These are phyloP conservation scores for Clohesyomyces aquaticus DNA, from an alignment of 495 filamentous ascomycete species.

Conservation along the genomic window DNA sequence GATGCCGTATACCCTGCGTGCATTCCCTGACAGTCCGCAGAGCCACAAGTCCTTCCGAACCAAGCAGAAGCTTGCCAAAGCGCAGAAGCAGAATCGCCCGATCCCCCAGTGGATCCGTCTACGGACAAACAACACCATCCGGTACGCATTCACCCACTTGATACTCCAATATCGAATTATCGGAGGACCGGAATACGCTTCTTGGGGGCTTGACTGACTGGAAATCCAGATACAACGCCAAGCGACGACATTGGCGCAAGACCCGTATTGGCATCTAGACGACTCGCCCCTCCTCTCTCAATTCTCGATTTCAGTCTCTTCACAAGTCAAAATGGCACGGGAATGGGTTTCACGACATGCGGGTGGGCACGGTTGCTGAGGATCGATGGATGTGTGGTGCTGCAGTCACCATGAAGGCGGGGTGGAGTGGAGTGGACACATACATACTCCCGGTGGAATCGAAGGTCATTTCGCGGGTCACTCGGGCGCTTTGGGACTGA, in stretches of 20 bases:
- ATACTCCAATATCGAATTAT: not conserved
- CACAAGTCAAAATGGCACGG: constrained; percentile 27
- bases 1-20: too few relatives aligned
- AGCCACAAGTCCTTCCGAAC: constrained; percentile 99
- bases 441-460: not conserved
- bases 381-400: not conserved
- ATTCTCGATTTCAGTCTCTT: constrained; percentile 31
- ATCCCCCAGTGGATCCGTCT: constrained; percentile 99
- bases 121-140: constrained; percentile 96
- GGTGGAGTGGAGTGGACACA: constrained; percentile 4
- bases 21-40: constrained; percentile 54
- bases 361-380: constrained; percentile 11
- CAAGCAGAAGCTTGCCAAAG: constrained; percentile 99
- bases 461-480: not conserved
- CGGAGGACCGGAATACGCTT: too few relatives aligned
- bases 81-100: constrained; percentile 98
- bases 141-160: constrained; percentile 61
- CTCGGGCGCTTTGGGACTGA: constrained; percentile 37
- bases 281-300: constrained; percentile 39
- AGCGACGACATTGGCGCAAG: constrained; percentile 99
- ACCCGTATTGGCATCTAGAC: constrained; percentile 95
- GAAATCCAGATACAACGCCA: constrained; percentile 92
- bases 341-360: constrained; percentile 24
- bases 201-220: not conserved
- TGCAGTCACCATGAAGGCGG: not conserved